Conservation (phyloP, 495 filamentous ascomycete species). For the Trichoderma virens region DNA sequence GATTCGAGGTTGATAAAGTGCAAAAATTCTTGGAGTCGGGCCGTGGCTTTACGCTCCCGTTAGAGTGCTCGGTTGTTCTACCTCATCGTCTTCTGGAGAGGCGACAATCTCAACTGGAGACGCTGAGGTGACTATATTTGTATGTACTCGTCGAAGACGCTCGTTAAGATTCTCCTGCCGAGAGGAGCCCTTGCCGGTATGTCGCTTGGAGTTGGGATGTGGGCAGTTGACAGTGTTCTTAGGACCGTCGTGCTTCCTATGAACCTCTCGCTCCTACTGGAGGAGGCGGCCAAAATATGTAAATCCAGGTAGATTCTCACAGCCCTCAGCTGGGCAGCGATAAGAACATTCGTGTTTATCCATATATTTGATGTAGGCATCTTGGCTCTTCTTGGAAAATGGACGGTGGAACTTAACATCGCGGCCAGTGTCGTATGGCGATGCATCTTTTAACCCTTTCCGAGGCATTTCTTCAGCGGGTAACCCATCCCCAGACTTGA, state of each 20-base stretch:
- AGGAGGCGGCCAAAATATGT: conserved; percentile 86
- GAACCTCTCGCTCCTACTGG: conserved; percentile 85
- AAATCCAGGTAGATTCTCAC: conserved; percentile 86
- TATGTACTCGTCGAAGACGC: conserved; percentile 75
- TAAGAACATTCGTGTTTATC: conserved; percentile 94
- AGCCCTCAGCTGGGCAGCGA: conserved; percentile 65
- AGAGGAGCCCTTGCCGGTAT: conserved; percentile 69
- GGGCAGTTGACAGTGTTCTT: conserved; percentile 74
- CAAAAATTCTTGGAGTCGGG: no score
- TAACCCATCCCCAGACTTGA: no score
- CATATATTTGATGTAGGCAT: conserved; percentile 90
- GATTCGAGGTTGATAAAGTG: no score
- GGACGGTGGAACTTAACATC: no score
- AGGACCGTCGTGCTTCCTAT: conserved; percentile 75
- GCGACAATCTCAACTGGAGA: conserved; percentile 15
- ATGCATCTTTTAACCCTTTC: no score
- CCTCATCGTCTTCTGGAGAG: conserved; percentile 26
- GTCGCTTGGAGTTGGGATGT: conserved; percentile 69
- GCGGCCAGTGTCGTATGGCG: no score
- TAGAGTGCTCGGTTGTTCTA: no score
- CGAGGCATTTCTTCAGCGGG: no score
- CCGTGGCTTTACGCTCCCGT: no score
- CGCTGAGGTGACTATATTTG: conserved; percentile 20
- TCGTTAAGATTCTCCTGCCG: conserved; percentile 84
- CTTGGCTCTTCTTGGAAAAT: no score